Percentiles rank a stretch among this genome's conserved stretches.
phyloP scores from a whole-genome alignment of 208 protist genomes.

The Borovskyia barvae region DNA sequence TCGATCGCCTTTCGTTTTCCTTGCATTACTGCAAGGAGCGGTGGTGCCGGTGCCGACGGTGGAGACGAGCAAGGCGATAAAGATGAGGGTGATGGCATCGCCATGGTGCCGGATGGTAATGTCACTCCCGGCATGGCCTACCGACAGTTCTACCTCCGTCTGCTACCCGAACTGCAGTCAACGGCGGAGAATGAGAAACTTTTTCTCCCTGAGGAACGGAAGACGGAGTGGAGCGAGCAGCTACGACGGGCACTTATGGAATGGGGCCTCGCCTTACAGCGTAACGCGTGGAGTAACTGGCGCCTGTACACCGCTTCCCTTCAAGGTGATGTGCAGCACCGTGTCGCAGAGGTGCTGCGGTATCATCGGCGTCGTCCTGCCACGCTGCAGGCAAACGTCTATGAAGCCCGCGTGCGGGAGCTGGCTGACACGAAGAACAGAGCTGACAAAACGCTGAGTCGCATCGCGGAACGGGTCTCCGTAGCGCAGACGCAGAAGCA shows the following conservation, averaged over 20 bases:
- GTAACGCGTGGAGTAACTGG: conserved; percentile 25
- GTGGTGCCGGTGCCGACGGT: background rate
- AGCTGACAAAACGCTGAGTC: conserved; percentile 52
- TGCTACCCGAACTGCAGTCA: conserved; percentile 36
- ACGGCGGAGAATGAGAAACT: conserved; percentile 19
- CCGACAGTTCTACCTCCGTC: conserved; percentile 27
- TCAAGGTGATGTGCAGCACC: conserved; percentile 36
- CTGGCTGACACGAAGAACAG: conserved; percentile 46
- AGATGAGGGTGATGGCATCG: background rate
- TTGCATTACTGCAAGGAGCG: conserved; percentile 11
- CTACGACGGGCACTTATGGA: conserved; percentile 39
- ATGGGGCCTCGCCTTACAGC: conserved; percentile 43
- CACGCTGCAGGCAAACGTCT: conserved; percentile 71
- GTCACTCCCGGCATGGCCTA: background rate
- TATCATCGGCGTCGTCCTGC: conserved; percentile 79
- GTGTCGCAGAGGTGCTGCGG: conserved; percentile 65
- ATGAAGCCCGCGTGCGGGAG: conserved; percentile 78
- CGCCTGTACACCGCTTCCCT: conserved; percentile 27
- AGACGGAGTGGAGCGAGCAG: conserved; percentile 23
- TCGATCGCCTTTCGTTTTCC: conserved; percentile 11
- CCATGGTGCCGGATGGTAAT: background rate
- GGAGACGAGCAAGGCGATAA: background rate
- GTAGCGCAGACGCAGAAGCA: conserved; percentile 42
- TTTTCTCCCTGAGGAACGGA: conserved; percentile 38
- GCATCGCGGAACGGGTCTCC: conserved; percentile 52